phyloP scores from a whole-genome alignment of 352 stramenopile genomes.

The Globisporangium carolinianum region DNA sequence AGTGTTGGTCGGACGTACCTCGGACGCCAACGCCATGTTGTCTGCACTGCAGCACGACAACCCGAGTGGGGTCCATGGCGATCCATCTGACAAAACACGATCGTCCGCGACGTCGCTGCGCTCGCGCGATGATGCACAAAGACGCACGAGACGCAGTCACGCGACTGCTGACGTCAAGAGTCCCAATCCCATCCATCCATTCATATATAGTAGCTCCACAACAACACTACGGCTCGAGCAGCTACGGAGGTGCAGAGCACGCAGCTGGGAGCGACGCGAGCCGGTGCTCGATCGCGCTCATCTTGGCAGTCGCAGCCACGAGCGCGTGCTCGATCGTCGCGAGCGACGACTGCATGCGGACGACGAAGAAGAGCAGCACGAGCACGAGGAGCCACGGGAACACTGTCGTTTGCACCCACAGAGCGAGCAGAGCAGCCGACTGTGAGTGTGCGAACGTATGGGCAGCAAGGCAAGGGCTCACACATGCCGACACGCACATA shows the following conservation, averaged over 20 bases:
- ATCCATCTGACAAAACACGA: no score
- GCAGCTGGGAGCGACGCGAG: conserved; percentile 12
- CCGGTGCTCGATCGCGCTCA: conserved; percentile 27
- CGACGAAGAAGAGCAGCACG: conserved; percentile 47
- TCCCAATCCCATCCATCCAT: no score
- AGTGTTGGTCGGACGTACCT: no score
- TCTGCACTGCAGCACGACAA: no score
- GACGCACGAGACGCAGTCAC: no score
- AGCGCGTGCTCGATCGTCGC: conserved; percentile 54
- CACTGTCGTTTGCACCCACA: conserved; percentile 11
- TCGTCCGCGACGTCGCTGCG: no score
- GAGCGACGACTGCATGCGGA: conserved; percentile 50
- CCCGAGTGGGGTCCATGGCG: no score
- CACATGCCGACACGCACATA: not conserved
- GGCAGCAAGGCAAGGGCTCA: not conserved
- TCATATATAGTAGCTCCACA: not conserved
- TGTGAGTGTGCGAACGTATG: not conserved
- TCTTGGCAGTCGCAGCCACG: conserved; percentile 27
- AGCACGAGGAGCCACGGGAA: conserved; percentile 69
- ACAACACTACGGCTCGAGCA: conserved; percentile 2
- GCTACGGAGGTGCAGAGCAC: conserved; percentile 5
- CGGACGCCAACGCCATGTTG: no score
- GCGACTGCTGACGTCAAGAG: no score
- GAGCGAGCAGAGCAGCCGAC: not conserved
- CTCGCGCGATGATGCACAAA: no score